phyloP scores from a whole-genome alignment of 1,139 yeast species.

The Suhomyces chickasaworum region DNA sequence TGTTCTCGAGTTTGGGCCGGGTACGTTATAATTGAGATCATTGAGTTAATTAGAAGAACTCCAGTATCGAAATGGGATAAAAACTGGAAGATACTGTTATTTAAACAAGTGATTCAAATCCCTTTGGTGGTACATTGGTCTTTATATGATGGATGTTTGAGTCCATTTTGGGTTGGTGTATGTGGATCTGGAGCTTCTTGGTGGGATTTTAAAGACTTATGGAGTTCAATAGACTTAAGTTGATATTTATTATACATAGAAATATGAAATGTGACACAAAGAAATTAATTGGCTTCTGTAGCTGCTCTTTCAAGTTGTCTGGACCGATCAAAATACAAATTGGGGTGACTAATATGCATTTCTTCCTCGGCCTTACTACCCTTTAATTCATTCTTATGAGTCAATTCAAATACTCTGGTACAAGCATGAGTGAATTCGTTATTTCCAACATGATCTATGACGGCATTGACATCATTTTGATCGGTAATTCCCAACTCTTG shows the following conservation, averaged over 20 bases:
- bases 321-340: constrained; percentile 80
- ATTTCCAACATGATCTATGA: constrained; percentile 64
- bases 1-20: constrained; percentile 62
- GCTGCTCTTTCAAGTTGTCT: constrained; percentile 41
- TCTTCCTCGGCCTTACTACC: constrained; percentile 37
- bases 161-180: constrained; percentile 54
- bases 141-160: constrained; percentile 53
- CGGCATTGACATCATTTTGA: constrained; percentile 58
- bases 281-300: neutral
- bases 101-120: constrained; percentile 47
- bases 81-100: constrained; percentile 39
- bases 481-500: constrained; percentile 71
- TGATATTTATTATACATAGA: constrained; percentile 4
- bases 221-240: constrained; percentile 40
- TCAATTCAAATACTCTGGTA: constrained; percentile 80
- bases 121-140: constrained; percentile 66
- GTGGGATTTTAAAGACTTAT: constrained; percentile 45
- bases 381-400: constrained; percentile 56
- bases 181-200: constrained; percentile 52
- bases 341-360: constrained; percentile 77
- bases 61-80: constrained; percentile 41
- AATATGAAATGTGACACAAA: too few relatives aligned
- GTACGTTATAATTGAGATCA: constrained; percentile 49
- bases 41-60: constrained; percentile 46
- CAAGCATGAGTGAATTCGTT: constrained; percentile 84